These are phyloP conservation scores for Pseudoscleropodium purum DNA, from an alignment of 225 moss, liverwort and hornwort species.

Conservation along the genomic window DNA sequence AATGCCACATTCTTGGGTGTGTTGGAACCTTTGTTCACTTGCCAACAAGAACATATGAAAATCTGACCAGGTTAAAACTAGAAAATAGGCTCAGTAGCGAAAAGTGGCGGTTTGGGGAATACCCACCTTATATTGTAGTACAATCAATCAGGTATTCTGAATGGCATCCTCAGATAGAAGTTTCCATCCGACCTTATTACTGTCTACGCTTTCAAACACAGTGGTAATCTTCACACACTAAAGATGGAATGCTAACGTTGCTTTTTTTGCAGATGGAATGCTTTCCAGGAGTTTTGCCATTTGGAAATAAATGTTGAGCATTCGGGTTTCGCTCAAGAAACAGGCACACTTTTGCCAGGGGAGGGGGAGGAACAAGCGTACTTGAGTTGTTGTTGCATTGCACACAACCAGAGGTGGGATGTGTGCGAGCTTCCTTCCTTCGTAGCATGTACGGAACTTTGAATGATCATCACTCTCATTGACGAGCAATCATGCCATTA, in stretches of 20 bases:
- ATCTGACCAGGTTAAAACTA: too few species aligned
- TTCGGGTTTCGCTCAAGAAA: neutral
- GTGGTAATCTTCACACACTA: neutral
- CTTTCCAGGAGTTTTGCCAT: neutral
- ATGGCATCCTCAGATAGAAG: neutral
- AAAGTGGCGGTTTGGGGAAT: too few species aligned
- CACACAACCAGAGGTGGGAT: neutral
- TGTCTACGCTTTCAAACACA: neutral
- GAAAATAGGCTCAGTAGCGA: too few species aligned
- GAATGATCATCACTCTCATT: neutral
- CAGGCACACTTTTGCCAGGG: too few species aligned
- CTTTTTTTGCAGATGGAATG: neutral
- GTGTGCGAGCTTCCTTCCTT: neutral
- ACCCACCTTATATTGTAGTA: too few species aligned
- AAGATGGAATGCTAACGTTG: fast-evolving
- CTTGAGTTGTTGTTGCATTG: neutral
- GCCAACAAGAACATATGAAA: too few species aligned
- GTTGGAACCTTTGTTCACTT: too few species aligned
- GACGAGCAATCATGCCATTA: neutral
- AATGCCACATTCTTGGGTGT: too few species aligned
- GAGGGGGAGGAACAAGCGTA: neutral
- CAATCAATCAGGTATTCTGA: neutral
- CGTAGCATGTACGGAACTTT: neutral
- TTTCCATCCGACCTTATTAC: neutral
- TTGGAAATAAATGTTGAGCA: neutral